These are phyloP conservation scores for Angomonas ambiguus DNA, from an alignment of 208 protist species.

Conservation along the genomic window DNA sequence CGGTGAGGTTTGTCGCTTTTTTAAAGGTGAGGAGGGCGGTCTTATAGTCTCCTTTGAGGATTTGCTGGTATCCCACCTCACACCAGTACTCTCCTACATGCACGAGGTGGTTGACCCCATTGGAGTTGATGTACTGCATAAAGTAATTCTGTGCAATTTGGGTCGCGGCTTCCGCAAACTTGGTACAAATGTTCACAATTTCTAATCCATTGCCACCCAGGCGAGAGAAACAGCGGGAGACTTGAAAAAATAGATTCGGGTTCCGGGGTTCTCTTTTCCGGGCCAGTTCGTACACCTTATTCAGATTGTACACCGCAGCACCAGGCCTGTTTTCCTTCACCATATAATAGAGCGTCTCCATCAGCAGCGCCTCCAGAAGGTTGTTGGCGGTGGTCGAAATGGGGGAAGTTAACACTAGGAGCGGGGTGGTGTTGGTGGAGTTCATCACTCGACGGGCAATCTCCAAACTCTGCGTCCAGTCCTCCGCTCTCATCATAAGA, in stretches of 20 bases:
- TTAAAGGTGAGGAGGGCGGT: constrained; percentile 60
- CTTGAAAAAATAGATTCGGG: constrained; percentile 57
- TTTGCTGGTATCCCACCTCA: constrained; percentile 74
- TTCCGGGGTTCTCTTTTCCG: constrained; percentile 77
- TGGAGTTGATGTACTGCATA: constrained; percentile 38
- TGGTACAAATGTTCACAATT: constrained; percentile 21
- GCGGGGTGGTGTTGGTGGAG: constrained; percentile 67
- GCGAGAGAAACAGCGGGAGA: constrained; percentile 69
- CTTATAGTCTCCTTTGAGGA: constrained; percentile 73
- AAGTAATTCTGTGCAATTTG: neutral
- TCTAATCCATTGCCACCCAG: constrained; percentile 39
- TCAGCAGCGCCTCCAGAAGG: constrained; percentile 45
- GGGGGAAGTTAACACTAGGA: neutral
- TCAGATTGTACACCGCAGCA: constrained; percentile 54
- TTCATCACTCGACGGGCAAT: constrained; percentile 75
- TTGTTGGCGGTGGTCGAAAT: neutral
- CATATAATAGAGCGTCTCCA: constrained; percentile 71
- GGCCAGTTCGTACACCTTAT: constrained; percentile 52
- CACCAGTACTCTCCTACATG: constrained; percentile 78
- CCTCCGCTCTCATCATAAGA: constrained; percentile 84
- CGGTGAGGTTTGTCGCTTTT: constrained; percentile 69
- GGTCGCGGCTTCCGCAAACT: neutral
- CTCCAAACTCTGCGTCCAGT: constrained; percentile 92
- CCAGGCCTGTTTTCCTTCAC: constrained; percentile 71
- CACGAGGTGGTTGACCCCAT: constrained; percentile 50